A percentile compares a stretch with the other conserved stretches of the same genome.
Evolutionary conservation across 495 filamentous ascomycete species (phyloP).

Genomic region (Aspergillus indologenus): DNA sequence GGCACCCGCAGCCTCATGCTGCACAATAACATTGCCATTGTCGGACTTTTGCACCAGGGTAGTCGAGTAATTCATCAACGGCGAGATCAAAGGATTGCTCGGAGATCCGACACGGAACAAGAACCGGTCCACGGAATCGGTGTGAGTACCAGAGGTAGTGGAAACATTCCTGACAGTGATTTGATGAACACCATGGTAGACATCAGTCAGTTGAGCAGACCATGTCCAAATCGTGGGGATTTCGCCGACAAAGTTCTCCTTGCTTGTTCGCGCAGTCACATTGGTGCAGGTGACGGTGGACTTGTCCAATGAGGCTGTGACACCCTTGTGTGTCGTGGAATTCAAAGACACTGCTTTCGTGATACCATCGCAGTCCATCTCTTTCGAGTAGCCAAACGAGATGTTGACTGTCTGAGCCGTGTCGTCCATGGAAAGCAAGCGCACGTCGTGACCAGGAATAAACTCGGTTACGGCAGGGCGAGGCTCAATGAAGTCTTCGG

Average conservation of each 20-base stretch:
- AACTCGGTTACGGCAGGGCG: slow-evolving; percentile 58
- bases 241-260: slow-evolving; percentile 14
- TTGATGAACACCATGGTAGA: slow-evolving; percentile 47
- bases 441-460: slow-evolving; percentile 54
- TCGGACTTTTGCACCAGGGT: slow-evolving; percentile 40
- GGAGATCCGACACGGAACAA: slow-evolving; percentile 44
- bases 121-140: slow-evolving; percentile 44
- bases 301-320: slow-evolving; percentile 26
- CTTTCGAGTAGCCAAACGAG: slow-evolving; percentile 24
- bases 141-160: slow-evolving; percentile 26
- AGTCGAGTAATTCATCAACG: slow-evolving; percentile 55
- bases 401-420: slow-evolving; percentile 13
- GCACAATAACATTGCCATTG: slow-evolving; percentile 35
- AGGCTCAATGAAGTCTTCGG: slow-evolving; percentile 38
- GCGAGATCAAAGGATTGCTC: slow-evolving; percentile 51
- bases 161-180: slow-evolving; percentile 44
- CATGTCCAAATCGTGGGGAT: slow-evolving; percentile 42
- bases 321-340: slow-evolving; percentile 38
- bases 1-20: slow-evolving; percentile 57
- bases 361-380: slow-evolving; percentile 55
- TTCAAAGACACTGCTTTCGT: slow-evolving; percentile 40
- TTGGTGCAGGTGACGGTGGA: slow-evolving; percentile 23
- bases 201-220: slow-evolving; percentile 39
- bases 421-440: slow-evolving; percentile 43
- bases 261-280: slow-evolving; percentile 15